Base-by-base conservation (phyloP, 768 basidiomycete genomes). In the Pluteus cervinus region DNA sequence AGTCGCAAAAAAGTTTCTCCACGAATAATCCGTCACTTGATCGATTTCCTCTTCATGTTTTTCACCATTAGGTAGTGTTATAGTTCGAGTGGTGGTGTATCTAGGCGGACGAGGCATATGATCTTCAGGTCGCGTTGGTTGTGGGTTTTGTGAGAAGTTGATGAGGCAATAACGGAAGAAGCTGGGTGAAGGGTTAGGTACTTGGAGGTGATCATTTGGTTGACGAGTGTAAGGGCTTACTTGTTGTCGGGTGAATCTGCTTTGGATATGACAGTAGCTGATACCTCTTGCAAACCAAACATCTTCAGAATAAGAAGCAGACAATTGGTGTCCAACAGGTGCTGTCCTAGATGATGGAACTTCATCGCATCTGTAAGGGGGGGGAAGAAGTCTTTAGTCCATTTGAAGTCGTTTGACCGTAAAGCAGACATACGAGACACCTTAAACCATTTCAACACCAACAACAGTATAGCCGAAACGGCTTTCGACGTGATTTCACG, bases 401-500 rank as follows among this genome's bases (percentile, higher is more conserved):
- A 18, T 15, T 1, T 18, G 16, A 24, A 20, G 33, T 10, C 30
- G n/a, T 21, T n/a, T 28, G 14, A 2, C 12, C 15, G 15, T 12
- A 34, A 12, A 32, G n/a, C 8, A 32, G 14, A 72, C 91, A 58
- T 48, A 97, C 94, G 96, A 35, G 94, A 97, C 16, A 86, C 87
- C 61, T 98, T 98, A 71, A 97, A 94, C 96, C 96, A 99, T 57
- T 98, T 96, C 47, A 99, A 58, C 2, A 86, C 76, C 24, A 97
- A 65, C 4, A 98, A 61, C 18, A 99, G 60, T 40, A 98, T 96
- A 1, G 92, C 94, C 10, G 96, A 97, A 4, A 96, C 89, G 0
- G 92, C 92, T 57, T 99, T 99, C 8, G 89, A 90, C 0, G 89
- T 96, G 48, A 99, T 93, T 60, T 99, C 96, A 25, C 94, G 86